Conservation (phyloP, 768 basidiomycete species). For the Termitomyces eurrhizus region DNA sequence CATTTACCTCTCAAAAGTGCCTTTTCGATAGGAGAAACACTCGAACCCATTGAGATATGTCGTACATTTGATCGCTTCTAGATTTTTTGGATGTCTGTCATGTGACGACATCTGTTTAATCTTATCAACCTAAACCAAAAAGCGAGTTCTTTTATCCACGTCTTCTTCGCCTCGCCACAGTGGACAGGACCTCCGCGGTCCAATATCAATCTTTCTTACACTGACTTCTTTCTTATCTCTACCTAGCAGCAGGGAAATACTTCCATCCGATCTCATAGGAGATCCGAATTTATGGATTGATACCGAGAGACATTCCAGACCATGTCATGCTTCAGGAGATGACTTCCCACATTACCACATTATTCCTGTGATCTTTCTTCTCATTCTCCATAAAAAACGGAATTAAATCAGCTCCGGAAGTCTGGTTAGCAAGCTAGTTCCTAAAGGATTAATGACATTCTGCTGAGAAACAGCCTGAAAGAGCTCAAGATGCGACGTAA, state of each 20-base stretch:
- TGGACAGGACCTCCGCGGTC: not conserved
- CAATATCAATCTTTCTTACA: too few species aligned
- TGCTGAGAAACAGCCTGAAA: not conserved
- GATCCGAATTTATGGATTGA: not conserved
- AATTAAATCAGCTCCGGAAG: not conserved
- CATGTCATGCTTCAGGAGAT: not conserved
- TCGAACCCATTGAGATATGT: slow-evolving; percentile 17
- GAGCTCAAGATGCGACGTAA: not conserved
- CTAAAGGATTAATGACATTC: not conserved
- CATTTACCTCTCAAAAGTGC: slow-evolving; percentile 52
- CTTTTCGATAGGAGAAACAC: slow-evolving; percentile 41
- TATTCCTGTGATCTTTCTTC: not conserved
- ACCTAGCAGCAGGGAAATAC: not conserved
- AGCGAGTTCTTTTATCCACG: not conserved
- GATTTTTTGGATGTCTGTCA: slow-evolving; percentile 11
- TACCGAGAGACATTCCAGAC: not conserved
- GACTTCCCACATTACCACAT: not conserved
- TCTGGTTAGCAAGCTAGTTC: not conserved
- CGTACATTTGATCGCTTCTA: not conserved
- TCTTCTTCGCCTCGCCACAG: not conserved
- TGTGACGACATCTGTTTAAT: slow-evolving; percentile 5
- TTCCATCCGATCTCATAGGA: slow-evolving; percentile 2
- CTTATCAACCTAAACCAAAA: not conserved
- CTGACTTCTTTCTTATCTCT: not conserved
- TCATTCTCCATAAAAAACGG: not conserved